Percentiles rank a stretch among this genome's conserved stretches.
Evolutionary conservation across 345 rosid genomes (phyloP).

Genomic region (Salix dunnii): DNA sequence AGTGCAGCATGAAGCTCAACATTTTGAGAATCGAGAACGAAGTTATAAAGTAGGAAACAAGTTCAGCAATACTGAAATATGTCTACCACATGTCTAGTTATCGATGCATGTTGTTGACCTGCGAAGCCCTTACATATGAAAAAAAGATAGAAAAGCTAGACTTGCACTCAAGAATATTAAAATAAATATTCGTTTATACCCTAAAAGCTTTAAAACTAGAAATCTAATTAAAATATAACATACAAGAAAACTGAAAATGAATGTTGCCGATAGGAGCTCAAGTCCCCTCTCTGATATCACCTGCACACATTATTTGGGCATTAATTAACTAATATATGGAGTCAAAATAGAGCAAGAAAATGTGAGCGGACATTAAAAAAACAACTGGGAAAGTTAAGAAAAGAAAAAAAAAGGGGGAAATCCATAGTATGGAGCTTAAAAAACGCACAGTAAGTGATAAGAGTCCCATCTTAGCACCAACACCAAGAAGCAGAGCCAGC

Average conservation of each 20-base stretch:
- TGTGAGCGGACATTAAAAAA: not conserved
- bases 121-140: not conserved
- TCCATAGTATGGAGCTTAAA: not conserved
- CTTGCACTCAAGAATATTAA: not conserved
- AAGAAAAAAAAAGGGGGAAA: not conserved
- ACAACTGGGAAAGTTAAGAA: not conserved
- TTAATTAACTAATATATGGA: not conserved
- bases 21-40: not conserved
- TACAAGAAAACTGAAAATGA: slow-evolving; percentile 65
- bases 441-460: slow-evolving; percentile 57
- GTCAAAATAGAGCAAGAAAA: not conserved
- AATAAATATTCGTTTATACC: not conserved
- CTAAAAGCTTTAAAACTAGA: not conserved
- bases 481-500: slow-evolving; percentile 55
- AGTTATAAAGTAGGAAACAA: not conserved
- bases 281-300: slow-evolving; percentile 77
- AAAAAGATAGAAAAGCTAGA: not conserved
- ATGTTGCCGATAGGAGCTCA: slow-evolving; percentile 74
- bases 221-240: slow-evolving; percentile 27
- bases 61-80: not conserved
- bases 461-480: slow-evolving; percentile 50
- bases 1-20: too few relatives aligned
- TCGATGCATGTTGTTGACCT: not conserved
- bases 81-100: not conserved
- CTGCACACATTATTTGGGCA: slow-evolving; percentile 35